A percentile compares a stretch with the other conserved stretches of the same genome.
These are phyloP conservation scores for Rhypophila decipiens DNA, from an alignment of 495 filamentous ascomycete species.

Conservation along the genomic window DNA sequence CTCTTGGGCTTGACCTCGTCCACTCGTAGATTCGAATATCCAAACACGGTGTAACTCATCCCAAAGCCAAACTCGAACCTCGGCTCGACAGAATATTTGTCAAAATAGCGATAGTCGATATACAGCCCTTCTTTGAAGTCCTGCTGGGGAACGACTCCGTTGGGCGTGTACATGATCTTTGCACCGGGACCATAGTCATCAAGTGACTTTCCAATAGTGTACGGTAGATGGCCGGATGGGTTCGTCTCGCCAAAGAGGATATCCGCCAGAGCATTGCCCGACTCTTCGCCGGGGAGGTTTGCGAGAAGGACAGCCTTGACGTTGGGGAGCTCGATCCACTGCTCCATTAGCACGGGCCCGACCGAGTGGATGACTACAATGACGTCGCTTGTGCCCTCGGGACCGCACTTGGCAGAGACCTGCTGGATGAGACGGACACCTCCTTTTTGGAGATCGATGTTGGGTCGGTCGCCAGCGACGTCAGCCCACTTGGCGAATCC, in stretches of 20 bases:
- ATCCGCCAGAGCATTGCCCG: slow-evolving; percentile 77
- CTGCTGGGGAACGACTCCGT: slow-evolving; percentile 72
- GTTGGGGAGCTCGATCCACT: slow-evolving; percentile 72
- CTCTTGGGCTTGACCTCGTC: slow-evolving; percentile 49
- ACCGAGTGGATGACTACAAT: slow-evolving; percentile 88
- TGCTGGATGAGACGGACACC: slow-evolving; percentile 66
- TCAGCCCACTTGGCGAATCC: slow-evolving; percentile 56
- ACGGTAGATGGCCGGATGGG: slow-evolving; percentile 81
- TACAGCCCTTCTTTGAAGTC: slow-evolving; percentile 78
- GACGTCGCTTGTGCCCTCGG: slow-evolving; percentile 53
- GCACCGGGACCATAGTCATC: slow-evolving; percentile 78
- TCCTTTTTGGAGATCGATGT: slow-evolving; percentile 70
- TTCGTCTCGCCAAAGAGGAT: slow-evolving; percentile 81
- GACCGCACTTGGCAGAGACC: slow-evolving; percentile 65
- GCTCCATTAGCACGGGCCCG: slow-evolving; percentile 77
- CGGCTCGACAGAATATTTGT: slow-evolving; percentile 60
- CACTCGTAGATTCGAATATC: slow-evolving; percentile 56
- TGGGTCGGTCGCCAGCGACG: slow-evolving; percentile 74
- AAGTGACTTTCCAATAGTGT: slow-evolving; percentile 76
- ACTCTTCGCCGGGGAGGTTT: slow-evolving; percentile 86
- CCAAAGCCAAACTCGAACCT: slow-evolving; percentile 77
- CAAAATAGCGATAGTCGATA: slow-evolving; percentile 89
- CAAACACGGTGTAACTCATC: slow-evolving; percentile 74
- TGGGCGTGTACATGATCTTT: slow-evolving; percentile 67
- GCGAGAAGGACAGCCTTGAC: slow-evolving; percentile 81